Percentiles rank a stretch among this genome's conserved stretches.
Evolutionary conservation across 1,139 yeast species (phyloP).

Genomic region (Suhomyces ambrosiae): DNA sequence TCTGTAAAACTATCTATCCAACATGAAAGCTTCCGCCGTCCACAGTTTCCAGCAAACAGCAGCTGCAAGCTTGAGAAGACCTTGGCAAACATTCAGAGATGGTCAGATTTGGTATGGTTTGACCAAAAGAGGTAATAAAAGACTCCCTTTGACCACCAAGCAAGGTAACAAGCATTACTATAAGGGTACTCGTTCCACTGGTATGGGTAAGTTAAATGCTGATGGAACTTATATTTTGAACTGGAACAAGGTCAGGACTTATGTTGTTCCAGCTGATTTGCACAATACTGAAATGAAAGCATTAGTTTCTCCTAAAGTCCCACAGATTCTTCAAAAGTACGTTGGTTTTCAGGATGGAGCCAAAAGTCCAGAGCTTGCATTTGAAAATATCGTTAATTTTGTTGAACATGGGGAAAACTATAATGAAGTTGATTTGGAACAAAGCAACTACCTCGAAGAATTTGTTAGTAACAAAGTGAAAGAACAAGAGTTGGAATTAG

Average conservation of each 20-base stretch:
- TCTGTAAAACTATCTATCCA: not conserved
- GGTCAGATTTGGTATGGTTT: slow-evolving; percentile 84
- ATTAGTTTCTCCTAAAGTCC: slow-evolving; percentile 68
- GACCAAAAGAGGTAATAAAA: slow-evolving; percentile 75
- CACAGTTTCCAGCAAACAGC: slow-evolving; percentile 58
- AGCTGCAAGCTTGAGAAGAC: slow-evolving; percentile 62
- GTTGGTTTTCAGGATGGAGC: slow-evolving; percentile 73
- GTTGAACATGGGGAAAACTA: slow-evolving; percentile 68
- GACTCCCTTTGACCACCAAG: slow-evolving; percentile 85
- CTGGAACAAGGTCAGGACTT: slow-evolving; percentile 88
- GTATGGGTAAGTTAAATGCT: slow-evolving; percentile 79
- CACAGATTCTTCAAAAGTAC: slow-evolving; percentile 68
- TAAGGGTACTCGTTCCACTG: slow-evolving; percentile 95
- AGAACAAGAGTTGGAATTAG: slow-evolving; percentile 11
- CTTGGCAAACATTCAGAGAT: slow-evolving; percentile 86
- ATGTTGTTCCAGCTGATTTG: slow-evolving; percentile 71
- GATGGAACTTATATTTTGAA: slow-evolving; percentile 75
- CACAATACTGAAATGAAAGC: slow-evolving; percentile 59
- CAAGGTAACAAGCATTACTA: slow-evolving; percentile 93
- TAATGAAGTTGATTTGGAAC: slow-evolving; percentile 41
- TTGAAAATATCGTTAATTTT: slow-evolving; percentile 72
- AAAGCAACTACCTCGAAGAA: slow-evolving; percentile 48
- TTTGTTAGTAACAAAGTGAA: slow-evolving; percentile 31
- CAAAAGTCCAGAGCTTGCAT: slow-evolving; percentile 71
- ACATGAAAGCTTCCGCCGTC: slow-evolving; percentile 58